Base-by-base conservation (phyloP, 768 basidiomycete species). In the Russula vinacea region DNA sequence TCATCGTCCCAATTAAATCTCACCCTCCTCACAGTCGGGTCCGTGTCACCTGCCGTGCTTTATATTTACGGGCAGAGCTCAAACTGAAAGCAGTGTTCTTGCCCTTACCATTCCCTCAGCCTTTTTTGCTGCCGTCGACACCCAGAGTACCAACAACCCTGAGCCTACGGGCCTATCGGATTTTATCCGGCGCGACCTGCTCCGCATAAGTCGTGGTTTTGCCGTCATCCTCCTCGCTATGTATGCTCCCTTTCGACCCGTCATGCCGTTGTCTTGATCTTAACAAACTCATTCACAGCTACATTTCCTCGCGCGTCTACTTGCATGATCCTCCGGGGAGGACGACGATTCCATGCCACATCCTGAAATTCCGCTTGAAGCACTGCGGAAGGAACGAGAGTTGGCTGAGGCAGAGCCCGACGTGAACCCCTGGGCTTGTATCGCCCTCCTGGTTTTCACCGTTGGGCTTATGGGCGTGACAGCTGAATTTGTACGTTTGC, bases 311-410 rank as follows among this genome's bases (percentile, higher is more conserved):
- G 14, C 82, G 88, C 13, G 78, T 90, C 32, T 91, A 83, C 74
- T 73, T 89, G 44, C 84, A 87, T 73, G 81, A 89, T 69, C 88
- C 88, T 3, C 88, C 88, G 0, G 87, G 87, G 7, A 84, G 1
- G 78, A 79, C 32, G 80, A 83, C 62, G 76, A 75, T 24, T 74
- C 83, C 19, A 69, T 70, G 13, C 70, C 76, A 5, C 75, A 76
- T 37, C 76, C 79, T 3, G 74, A 80, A 50, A 81, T 83, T 5
- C 76, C 76, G 0, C 59, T 50, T 11, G 74, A 65, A 19, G 33
- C 71, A 35, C 65, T 71, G 9, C 45, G 62, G 40, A 66, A 69
- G 49, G 81, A 84, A 22, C 71, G 72, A 35, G 78, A 78, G 11
- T 71, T 84, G 35, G 76, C 74, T 62, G 73, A 78, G 11, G 75